Evolutionary conservation across 1,284 basidiomycete genomes (phyloP), one percentile per base, ranked within the genome.

Genomic region (Cryptococcus sp.): DNA sequence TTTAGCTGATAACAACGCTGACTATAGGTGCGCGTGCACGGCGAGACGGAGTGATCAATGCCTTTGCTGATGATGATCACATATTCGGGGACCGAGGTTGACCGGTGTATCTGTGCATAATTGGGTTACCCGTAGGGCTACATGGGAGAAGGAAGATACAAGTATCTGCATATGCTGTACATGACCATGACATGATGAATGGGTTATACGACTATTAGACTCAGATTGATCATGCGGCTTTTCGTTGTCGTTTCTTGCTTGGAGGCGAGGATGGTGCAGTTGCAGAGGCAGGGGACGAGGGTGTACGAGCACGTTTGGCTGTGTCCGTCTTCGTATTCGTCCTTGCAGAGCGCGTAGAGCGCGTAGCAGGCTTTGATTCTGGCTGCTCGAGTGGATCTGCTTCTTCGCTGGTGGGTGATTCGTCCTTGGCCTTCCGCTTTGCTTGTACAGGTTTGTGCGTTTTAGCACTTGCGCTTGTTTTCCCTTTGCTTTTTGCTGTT

Each of bases 11-110:
- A 8, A 23, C 16, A 41, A 20, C 37, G 39, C 20, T 34, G 13
- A 11, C 16, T 37, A n/a, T 22, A 61, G 59, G 55, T 61, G 15
- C 46, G 59, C 17, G 59, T 61, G 29, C 59, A 61, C 46, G 55
- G 55, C 10, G 57, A 58, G 41, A 34, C 29, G 29, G 41, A 44
- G 8, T 44, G 41, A 44, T 7, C 41, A n/a, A 11, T 22, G 41
- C 13, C 22, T 19, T n/a, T 19, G 29, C 29, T 34, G 29, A 34
- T 34, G 29, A 13, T 13, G 8, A 34, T 10, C 29, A 34, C 29
- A 34, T 34, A 13, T 34, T 34, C 8, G 29, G 10, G 29, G 13
- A 34, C 2, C 29, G 29, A 7, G 8, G 13, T 34, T 7, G 13
- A 29, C 26, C 26, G 4, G 29, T 34, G 29, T 34, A 34, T 34